Conservation (phyloP, 2,329 filamentous ascomycete species). For the Penicillium paneum region DNA sequence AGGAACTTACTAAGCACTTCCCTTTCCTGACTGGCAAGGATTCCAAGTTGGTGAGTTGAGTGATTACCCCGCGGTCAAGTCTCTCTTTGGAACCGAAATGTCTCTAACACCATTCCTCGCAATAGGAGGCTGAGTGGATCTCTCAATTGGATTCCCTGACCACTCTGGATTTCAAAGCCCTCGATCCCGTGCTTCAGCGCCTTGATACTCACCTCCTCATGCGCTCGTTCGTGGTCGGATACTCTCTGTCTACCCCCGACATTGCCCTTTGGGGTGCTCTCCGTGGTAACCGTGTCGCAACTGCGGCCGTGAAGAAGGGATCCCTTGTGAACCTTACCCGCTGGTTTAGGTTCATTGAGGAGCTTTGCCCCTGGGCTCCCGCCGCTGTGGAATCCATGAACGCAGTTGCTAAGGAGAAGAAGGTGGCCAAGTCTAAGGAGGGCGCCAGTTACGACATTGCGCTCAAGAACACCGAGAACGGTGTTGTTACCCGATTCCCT, state of each 20-base stretch:
- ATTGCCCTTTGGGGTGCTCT: constrained; percentile 79
- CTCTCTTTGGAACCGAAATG: not conserved
- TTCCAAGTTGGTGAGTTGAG: constrained; percentile 33
- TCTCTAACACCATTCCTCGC: not conserved
- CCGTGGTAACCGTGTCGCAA: constrained; percentile 77
- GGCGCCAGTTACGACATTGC: constrained; percentile 87
- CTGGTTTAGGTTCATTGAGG: constrained; percentile 86
- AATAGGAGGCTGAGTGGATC: constrained; percentile 54
- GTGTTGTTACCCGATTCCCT: constrained; percentile 87
- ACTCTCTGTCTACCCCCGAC: constrained; percentile 72
- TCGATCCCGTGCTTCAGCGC: constrained; percentile 69
- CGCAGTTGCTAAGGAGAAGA: constrained; percentile 66
- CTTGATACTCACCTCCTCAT: constrained; percentile 86
- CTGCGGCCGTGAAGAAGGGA: constrained; percentile 75
- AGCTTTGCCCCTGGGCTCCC: constrained; percentile 72
- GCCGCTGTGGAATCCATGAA: constrained; percentile 67
- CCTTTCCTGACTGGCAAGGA: constrained; percentile 39
- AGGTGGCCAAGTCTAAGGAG: constrained; percentile 66
- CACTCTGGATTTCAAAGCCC: constrained; percentile 73
- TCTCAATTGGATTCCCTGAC: constrained; percentile 52
- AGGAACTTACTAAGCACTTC: constrained; percentile 35
- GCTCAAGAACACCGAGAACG: constrained; percentile 77
- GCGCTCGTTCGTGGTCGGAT: constrained; percentile 80
- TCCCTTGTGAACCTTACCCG: constrained; percentile 71
- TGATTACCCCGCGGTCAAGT: constrained; percentile 2